Conservation (phyloP, 257 asterid species). For the Knoxia roxburghii region DNA sequence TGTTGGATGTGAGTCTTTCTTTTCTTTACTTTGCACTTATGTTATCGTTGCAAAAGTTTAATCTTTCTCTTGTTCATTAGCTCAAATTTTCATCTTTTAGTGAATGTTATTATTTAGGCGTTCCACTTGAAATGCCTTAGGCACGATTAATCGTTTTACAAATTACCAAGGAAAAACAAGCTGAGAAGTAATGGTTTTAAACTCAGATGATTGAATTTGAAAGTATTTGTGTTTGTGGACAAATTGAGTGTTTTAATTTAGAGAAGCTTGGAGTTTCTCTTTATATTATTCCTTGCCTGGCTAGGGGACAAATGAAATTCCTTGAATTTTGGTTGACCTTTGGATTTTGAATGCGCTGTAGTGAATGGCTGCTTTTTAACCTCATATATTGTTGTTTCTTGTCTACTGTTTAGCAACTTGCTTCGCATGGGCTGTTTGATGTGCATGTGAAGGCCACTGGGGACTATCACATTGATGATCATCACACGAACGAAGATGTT, state of each 20-base stretch:
- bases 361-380: too few relatives aligned
- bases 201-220: neutral
- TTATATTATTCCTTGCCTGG: too few relatives aligned
- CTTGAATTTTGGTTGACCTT: neutral
- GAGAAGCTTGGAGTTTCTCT: neutral
- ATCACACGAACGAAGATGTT: conserved; percentile 92
- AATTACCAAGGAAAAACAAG: too few relatives aligned
- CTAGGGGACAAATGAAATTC: neutral
- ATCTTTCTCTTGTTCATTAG: neutral
- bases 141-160: too few relatives aligned
- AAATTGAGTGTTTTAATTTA: neutral
- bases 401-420: conserved; percentile 62
- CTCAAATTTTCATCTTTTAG: neutral
- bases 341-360: neutral
- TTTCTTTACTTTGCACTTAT: neutral
- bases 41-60: neutral
- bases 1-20: conserved; percentile 73
- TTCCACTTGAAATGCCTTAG: too few relatives aligned
- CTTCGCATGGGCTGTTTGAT: conserved; percentile 88
- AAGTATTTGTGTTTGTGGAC: neutral
- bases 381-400: conserved; percentile 16
- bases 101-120: too few relatives aligned
- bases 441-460: conserved; percentile 81
- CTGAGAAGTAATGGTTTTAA: neutral
- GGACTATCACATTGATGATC: conserved; percentile 90